Conservation (phyloP, 768 basidiomycete genomes). For the Auriscalpium vulgare region DNA sequence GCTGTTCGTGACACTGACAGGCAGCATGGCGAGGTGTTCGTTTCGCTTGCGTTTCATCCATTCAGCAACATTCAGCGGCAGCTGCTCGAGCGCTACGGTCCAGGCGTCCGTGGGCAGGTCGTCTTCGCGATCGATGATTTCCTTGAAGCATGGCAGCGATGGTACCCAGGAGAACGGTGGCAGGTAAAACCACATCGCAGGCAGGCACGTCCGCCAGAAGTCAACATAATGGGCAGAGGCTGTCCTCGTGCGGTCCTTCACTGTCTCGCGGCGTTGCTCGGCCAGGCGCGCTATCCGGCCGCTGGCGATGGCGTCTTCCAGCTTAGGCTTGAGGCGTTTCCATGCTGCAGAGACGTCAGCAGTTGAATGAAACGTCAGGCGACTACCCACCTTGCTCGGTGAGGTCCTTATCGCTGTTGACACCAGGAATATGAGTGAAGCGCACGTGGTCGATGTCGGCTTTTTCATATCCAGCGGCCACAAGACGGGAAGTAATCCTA, state of each 20-base stretch:
- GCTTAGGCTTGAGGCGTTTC: constrained; percentile 7
- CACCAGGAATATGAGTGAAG: background rate
- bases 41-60: constrained; percentile 6
- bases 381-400: constrained; percentile 5
- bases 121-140: constrained; percentile 1
- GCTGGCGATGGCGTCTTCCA: background rate
- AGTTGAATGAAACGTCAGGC: background rate
- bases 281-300: constrained; percentile 1
- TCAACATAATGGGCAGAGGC: background rate
- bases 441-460: constrained; percentile 4
- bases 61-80: constrained; percentile 6
- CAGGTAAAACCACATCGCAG: constrained; percentile 7
- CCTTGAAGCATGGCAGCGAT: constrained; percentile 9
- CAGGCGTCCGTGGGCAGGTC: constrained; percentile 1
- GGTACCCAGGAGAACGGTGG: constrained; percentile 1
- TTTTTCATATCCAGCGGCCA: constrained; percentile 1
- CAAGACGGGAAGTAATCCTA: constrained; percentile 3
- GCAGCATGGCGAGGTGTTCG: background rate
- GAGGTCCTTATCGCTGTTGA: constrained; percentile 3
- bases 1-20: background rate
- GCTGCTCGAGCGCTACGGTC: background rate
- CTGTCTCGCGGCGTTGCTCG: background rate
- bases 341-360: background rate
- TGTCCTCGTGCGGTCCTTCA: background rate
- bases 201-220: constrained; percentile 5